phyloP scores from a whole-genome alignment of 352 stramenopile genomes.

The Globisporangium solare region DNA sequence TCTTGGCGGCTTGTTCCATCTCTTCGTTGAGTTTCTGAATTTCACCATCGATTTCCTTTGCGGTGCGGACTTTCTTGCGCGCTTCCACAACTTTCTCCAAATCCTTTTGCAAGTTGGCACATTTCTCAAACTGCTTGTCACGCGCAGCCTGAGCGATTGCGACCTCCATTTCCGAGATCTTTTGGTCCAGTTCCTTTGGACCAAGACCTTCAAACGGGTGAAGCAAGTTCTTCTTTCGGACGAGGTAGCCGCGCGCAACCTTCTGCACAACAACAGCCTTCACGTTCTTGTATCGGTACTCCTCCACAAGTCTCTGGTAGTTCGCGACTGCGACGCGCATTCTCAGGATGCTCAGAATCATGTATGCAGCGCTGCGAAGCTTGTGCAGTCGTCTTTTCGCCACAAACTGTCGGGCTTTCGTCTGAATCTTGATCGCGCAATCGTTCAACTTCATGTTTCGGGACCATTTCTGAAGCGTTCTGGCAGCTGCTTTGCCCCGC shows the following conservation, averaged over 20 bases:
- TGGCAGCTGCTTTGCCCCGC: conserved; percentile 76
- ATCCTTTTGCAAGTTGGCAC: conserved; percentile 78
- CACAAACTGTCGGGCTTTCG: conserved; percentile 62
- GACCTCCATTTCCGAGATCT: conserved; percentile 72
- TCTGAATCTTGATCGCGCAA: conserved; percentile 64
- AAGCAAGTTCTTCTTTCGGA: conserved; percentile 73
- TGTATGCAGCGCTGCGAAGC: conserved; percentile 56
- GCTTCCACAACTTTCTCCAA: conserved; percentile 77
- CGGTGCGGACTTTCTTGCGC: conserved; percentile 79
- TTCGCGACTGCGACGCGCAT: conserved; percentile 59
- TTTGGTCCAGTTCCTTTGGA: conserved; percentile 71
- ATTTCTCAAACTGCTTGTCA: conserved; percentile 85
- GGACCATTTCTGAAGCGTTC: conserved; percentile 80
- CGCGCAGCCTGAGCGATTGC: conserved; percentile 73
- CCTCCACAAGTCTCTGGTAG: conserved; percentile 45
- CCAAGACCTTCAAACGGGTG: conserved; percentile 73
- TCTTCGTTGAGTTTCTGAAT: conserved; percentile 72
- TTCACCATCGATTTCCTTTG: conserved; percentile 80
- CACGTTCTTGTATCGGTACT: conserved; percentile 45
- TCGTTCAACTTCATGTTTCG: conserved; percentile 61
- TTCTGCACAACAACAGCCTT: conserved; percentile 74
- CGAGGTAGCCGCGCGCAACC: conserved; percentile 58
- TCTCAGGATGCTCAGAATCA: conserved; percentile 50
- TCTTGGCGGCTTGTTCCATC: conserved; percentile 67
- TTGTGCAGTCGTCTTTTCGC: conserved; percentile 47